Evolutionary conservation across 805 yeast species (phyloP), one percentile per base, ranked within the genome.

Genomic region (Monosporozyma solicola): DNA sequence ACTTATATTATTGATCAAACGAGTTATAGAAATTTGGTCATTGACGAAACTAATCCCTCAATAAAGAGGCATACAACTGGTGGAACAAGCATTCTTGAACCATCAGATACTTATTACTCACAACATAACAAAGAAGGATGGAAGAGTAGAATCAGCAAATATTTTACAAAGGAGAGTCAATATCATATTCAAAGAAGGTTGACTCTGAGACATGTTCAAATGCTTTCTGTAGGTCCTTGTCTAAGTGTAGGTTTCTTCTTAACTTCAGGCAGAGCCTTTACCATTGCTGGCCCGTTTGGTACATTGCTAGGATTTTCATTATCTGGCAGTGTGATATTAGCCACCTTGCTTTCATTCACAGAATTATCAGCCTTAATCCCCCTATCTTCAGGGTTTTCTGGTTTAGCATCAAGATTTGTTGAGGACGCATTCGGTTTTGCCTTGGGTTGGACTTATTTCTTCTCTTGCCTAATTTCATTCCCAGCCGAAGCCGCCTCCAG

Each of bases 381-480:
- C 0, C 73, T 82, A 48, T 72, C 81, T 15, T 81, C 82, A 49
- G 85, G 86, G 15, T 82, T 82, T 62, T 79, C 83, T 43, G 82
- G 83, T 53, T 76, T 81, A 62, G 78, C 84, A 53, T 77, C 81
- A 45, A 73, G 87, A 52, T 83, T 80, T 61, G 79, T 82, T 16
- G 87, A 82, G 60, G 82, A 79, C 47, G 79, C 86, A 5, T 78
- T 80, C 60, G 89, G 87, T 10, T 82, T 82, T 66, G 84, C 86
- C 4, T 74, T 84, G 57, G 88, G 88, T 35, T 82, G 81, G 73
- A 79, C 79, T 46, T 83, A 82, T 66, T 73, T 59, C 77, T 78
- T 82, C 61, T 74, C 81, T 57, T 74, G 77, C 61, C 74, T 79
- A 56, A 74, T 83, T 55, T 73, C 80, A 31, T 75, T 82, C 11